Base-by-base conservation (phyloP, 2,329 filamentous ascomycete genomes). In the Xylaria sp. region DNA sequence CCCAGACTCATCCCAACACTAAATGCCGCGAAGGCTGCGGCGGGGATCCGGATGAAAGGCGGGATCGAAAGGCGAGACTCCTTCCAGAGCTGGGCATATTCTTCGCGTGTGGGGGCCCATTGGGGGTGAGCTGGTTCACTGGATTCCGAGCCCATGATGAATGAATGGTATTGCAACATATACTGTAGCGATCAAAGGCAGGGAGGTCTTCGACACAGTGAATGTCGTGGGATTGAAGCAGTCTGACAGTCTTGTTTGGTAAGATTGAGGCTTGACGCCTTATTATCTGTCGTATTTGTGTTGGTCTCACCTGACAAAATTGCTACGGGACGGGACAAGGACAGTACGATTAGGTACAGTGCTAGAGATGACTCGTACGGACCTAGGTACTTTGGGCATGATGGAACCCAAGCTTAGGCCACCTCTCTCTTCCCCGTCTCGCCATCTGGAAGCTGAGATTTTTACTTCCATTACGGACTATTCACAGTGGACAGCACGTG, bases 1-100 rank as follows among this genome's bases (percentile, higher is more conserved):
- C 92, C 92, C 11, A 96, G 77, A 1, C 76, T 76, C 68, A 90
- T 79, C 49, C 91, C 91, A n/a, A 87, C 76, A 3, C 83, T 64
- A 62, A 90, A 89, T 6, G 88, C 85, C 21, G 85, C 75, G 9
- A 81, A 58, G 2, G 85, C 78, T 11, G 87, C 86, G 47, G 89
- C 76, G 34, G 88, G 79, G 37, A 94, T 79, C 54, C 91, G 88
- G 17, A 82, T 69, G 34, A 82, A 74, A 40, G 88, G 82, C 44
- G 86, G 81, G 50, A 92, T 82, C 29, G 86, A 87, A 7, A 85
- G 76, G 2, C 82, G 79, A 6, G 79, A 77, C 52, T 73, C 69
- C 40, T 60, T 67, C 64, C 70, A 72, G 50, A 69, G 54, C 26
- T 72, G 67, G 39, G 64, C 53, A 48, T 73, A 64, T 61, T 74